Evolutionary conservation across 2,329 filamentous ascomycete genomes (phyloP), one percentile per base, ranked within the genome.

Genomic region (Diaporthe australafricana): DNA sequence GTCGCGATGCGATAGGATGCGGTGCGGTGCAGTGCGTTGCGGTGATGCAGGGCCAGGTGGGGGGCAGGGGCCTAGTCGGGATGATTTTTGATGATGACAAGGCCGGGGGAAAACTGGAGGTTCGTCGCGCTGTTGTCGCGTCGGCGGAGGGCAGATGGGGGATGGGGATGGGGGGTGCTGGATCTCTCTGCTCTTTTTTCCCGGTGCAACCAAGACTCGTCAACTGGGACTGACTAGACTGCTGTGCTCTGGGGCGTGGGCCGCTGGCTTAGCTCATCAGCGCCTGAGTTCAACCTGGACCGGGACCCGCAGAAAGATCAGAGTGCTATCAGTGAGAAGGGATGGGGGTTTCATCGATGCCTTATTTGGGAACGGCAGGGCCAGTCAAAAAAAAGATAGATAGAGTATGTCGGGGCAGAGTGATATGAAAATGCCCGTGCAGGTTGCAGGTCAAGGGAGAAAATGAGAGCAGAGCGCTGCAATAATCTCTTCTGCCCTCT

Each of bases 101-200:
- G 67, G 67, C 67, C 56, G 67, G 50, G 66, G 67, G 67, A 69
- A 69, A 69, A 69, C 45, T 69, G 67, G 68, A 62, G 62, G 52
- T 71, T 71, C 68, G 69, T 68, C 69, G 69, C 69, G 69, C 57
- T 63, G 71, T 42, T 60, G 72, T 73, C 72, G 72, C 72, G 72
- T 73, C 71, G 45, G 60, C 60, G 42, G 60, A 50, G 65, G 65
- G 65, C 38, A 55, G 63, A 66, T 65, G 63, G 55, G 68, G 60
- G 69, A 53, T 57, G 40, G 50, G 70, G 63, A 27, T 22, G 32
- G 30, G 60, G 63, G 45, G 50, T 55, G 63, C 22, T 63, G 42
- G 56, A 38, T n/a, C 35, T 50, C 27, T 30, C 42, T 50, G 53
- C 35, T 69, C 67, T 69, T 50, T 57, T 69, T 60, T 56, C 7